A percentile compares a stretch with the other conserved stretches of the same genome.
Conservation (phyloP, 352 stramenopile genomes). For the Phytophthora meadii region DNA sequence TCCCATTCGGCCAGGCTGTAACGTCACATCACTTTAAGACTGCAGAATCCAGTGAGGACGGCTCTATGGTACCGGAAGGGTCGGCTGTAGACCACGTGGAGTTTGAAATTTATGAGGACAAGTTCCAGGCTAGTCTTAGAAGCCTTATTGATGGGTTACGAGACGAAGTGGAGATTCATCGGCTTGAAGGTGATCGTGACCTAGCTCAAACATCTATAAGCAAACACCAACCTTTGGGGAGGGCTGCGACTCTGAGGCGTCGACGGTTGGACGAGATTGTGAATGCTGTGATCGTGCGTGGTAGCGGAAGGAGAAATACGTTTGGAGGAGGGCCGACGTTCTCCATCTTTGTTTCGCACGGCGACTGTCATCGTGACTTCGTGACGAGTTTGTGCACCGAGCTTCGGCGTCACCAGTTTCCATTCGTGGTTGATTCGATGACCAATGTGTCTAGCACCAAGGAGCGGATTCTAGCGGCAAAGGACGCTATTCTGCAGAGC, state of each 20-base stretch:
- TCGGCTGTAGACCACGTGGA: conserved; percentile 37
- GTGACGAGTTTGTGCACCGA: conserved; percentile 63
- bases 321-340: conserved; percentile 37
- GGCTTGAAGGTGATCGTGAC: conserved; percentile 42
- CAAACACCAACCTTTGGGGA: conserved; percentile 24
- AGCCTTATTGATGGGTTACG: conserved; percentile 78
- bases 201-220: conserved; percentile 14
- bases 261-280: conserved; percentile 62
- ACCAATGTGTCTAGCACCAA: conserved; percentile 79
- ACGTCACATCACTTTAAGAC: conserved; percentile 48
- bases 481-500: conserved; percentile 80
- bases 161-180: conserved; percentile 79
- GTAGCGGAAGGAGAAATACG: conserved; percentile 24
- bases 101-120: conserved; percentile 68
- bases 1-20: conserved; percentile 72
- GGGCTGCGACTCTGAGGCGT: conserved; percentile 27
- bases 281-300: conserved; percentile 55
- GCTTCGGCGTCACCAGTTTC: conserved; percentile 54
- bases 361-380: conserved; percentile 77
- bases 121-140: conserved; percentile 68
- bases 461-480: conserved; percentile 74
- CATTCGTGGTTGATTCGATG: conserved; percentile 70
- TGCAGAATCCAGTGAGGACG: conserved; percentile 22
- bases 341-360: conserved; percentile 82
- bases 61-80: conserved; percentile 22